Evolutionary conservation across 2,329 filamentous ascomycete genomes (phyloP).

Genomic region (Dothideomycetes sp.): DNA sequence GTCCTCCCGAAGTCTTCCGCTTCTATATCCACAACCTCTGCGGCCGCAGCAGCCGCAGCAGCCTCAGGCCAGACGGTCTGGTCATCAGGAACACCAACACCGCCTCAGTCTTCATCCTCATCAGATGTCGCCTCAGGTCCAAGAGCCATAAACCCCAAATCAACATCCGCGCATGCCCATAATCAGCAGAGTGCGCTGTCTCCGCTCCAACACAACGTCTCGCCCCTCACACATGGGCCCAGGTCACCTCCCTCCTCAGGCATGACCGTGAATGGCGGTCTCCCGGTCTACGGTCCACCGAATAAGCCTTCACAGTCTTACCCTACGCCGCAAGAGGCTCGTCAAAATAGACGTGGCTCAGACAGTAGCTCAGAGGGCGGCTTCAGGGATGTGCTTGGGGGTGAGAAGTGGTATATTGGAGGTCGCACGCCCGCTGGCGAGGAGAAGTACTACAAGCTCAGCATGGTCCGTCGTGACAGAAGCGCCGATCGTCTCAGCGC

Average conservation of each 20-base stretch:
- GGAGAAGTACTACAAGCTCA: conserved; percentile 71
- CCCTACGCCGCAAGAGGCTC: conserved; percentile 20
- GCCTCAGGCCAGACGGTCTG: conserved; percentile 16
- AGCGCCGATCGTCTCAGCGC: conserved; percentile 66
- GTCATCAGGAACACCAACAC: conserved; percentile 13
- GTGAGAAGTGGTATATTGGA: conserved; percentile 74
- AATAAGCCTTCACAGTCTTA: conserved; percentile 21
- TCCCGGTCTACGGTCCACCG: conserved; percentile 21
- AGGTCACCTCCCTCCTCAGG: conserved; percentile 20
- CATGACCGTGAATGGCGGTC: conserved; percentile 6
- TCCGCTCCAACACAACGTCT: conserved; percentile 25
- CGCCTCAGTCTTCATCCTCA: conserved; percentile 14
- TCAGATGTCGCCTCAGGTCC: conserved; percentile 26
- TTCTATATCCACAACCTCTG: conserved; percentile 27
- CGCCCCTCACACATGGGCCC: conserved; percentile 23
- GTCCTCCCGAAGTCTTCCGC: conserved; percentile 45
- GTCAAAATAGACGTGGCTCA: conserved; percentile 48
- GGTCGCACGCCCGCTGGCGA: conserved; percentile 66
- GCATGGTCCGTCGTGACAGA: conserved; percentile 60
- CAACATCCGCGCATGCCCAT: conserved; percentile 17
- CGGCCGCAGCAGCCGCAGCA: conserved; percentile 21
- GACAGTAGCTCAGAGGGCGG: conserved; percentile 66
- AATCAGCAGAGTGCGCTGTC: conserved; percentile 24
- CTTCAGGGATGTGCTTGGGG: conserved; percentile 59
- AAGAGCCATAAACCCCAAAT: conserved; percentile 38